Percentiles rank a stretch among this genome's conserved stretches.
These are phyloP conservation scores for Vickermania ingenoplastis DNA, from an alignment of 208 protist species.

Conservation along the genomic window DNA sequence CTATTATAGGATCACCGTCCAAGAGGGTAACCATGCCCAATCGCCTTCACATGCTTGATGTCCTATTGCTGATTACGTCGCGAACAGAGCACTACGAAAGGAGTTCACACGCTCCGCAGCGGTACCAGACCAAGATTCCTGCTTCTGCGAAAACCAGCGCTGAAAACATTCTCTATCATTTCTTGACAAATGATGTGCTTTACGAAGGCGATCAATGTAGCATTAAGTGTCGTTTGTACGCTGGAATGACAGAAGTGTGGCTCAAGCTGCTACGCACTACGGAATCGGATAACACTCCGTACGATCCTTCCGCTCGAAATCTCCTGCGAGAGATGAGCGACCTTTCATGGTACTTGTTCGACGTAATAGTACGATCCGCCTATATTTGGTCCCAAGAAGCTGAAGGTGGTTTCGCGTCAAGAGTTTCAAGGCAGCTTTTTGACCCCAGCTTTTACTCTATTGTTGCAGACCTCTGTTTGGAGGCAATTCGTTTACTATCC, in stretches of 20 bases:
- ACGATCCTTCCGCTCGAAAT: slow-evolving; percentile 3
- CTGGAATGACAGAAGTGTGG: slow-evolving; percentile 63
- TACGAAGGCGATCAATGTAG: slow-evolving; percentile 27
- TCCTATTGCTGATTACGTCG: slow-evolving; percentile 48
- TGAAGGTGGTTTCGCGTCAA: slow-evolving; percentile 2
- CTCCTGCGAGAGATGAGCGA: slow-evolving; percentile 58
- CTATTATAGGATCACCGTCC: slow-evolving; percentile 70
- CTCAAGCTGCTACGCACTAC: slow-evolving; percentile 27
- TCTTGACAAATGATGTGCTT: slow-evolving; percentile 71
- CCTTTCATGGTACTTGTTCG: slow-evolving; percentile 80
- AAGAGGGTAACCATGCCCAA: slow-evolving; percentile 40
- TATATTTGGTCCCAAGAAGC: slow-evolving; percentile 66
- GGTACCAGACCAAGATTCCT: slow-evolving; percentile 23
- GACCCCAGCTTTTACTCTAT: slow-evolving; percentile 52
- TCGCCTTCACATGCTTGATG: slow-evolving; percentile 67
- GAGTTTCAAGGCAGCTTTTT: slow-evolving; percentile 38
- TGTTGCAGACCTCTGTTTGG: slow-evolving; percentile 52
- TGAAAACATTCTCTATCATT: slow-evolving; percentile 63
- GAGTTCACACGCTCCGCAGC: slow-evolving; percentile 29
- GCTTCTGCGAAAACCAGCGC: slow-evolving; percentile 27
- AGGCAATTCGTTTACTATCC: slow-evolving; percentile 36
- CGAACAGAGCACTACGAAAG: slow-evolving; percentile 67
- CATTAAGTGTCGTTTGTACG: slow-evolving; percentile 56
- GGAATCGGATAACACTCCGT: background rate
- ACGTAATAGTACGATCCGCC: slow-evolving; percentile 70